Conservation (phyloP, 305 asterid genomes). For the Ilex paraguariensis region DNA sequence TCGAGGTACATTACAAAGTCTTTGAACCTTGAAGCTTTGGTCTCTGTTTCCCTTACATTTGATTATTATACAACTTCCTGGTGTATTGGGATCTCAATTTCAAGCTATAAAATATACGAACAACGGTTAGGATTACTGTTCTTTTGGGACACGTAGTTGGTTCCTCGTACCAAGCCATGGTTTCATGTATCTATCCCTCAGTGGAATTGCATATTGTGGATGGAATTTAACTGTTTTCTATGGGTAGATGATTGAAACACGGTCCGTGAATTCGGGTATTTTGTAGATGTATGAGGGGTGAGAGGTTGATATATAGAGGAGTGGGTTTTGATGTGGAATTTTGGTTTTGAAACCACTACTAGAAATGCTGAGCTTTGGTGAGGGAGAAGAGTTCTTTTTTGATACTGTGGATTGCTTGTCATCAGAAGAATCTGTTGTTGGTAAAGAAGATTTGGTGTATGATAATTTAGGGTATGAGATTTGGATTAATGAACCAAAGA, state of each 20-base stretch:
- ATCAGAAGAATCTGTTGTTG: slow-evolving; percentile 28
- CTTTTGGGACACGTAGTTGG: slow-evolving; percentile 22
- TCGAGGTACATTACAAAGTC: slow-evolving; percentile 21
- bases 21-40: slow-evolving; percentile 9
- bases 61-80: slow-evolving; percentile 18
- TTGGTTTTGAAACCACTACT: slow-evolving; percentile 6
- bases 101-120: slow-evolving; percentile 6
- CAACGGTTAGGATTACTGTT: slow-evolving; percentile 10
- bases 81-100: slow-evolving; percentile 13
- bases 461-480: slow-evolving; percentile 26
- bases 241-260: slow-evolving; percentile 29
- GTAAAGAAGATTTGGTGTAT: slow-evolving; percentile 7
- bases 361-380: slow-evolving; percentile 48
- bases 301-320: slow-evolving; percentile 9
- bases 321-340: slow-evolving; percentile 32
- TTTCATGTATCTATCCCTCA: slow-evolving; percentile 8
- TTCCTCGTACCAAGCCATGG: slow-evolving; percentile 34
- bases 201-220: slow-evolving; percentile 18
- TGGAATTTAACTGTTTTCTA: slow-evolving; percentile 12
- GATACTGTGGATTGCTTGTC: slow-evolving; percentile 41
- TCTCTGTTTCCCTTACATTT: slow-evolving; percentile 11
- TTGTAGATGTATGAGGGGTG: slow-evolving; percentile 10
- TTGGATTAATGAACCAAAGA: slow-evolving; percentile 62
- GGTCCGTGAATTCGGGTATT: slow-evolving; percentile 37
- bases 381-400: slow-evolving; percentile 59